A percentile compares a stretch with the other conserved stretches of the same genome.
Conservation (phyloP, 768 basidiomycete genomes). For the Fomitopsis pulvina region DNA sequence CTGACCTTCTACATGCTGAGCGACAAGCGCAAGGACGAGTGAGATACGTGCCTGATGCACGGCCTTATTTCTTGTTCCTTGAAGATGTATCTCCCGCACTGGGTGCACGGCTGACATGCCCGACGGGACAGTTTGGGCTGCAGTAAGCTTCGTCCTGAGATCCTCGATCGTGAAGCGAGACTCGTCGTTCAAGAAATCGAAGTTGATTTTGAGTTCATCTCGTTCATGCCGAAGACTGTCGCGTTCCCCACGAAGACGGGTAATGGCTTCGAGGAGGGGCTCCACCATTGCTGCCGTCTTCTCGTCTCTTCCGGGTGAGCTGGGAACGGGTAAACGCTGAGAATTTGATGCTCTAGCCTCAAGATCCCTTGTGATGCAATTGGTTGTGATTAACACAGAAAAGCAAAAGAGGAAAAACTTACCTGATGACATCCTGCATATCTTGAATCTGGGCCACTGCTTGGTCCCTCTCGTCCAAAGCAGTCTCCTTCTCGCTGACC, state of each 20-base stretch:
- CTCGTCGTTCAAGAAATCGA: slow-evolving; percentile 66
- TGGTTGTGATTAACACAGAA: no score
- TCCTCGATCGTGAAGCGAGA: slow-evolving; percentile 57
- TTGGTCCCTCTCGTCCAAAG: slow-evolving; percentile 26
- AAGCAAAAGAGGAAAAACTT: no score
- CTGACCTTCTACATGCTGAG: slow-evolving; percentile 5
- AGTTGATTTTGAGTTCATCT: slow-evolving; percentile 50
- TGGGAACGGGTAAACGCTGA: neutral
- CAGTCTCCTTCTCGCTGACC: slow-evolving; percentile 48
- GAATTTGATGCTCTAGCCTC: slow-evolving; percentile 5
- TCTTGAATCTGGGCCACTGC: neutral
- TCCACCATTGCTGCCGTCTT: slow-evolving; percentile 24
- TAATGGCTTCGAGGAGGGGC: slow-evolving; percentile 52
- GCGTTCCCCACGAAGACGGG: slow-evolving; percentile 62
- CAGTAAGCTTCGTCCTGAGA: slow-evolving; percentile 42
- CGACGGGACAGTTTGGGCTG: slow-evolving; percentile 8
- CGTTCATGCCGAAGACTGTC: slow-evolving; percentile 39
- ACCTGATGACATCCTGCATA: neutral
- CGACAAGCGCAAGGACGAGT: slow-evolving; percentile 12
- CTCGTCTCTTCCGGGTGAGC: slow-evolving; percentile 1
- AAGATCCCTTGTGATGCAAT: slow-evolving; percentile 7
- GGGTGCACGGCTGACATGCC: neutral
- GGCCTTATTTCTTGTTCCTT: neutral
- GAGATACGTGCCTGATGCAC: slow-evolving; percentile 2
- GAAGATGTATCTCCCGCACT: neutral